Base-by-base conservation (phyloP, 2,329 filamentous ascomycete genomes). In the Pseudogymnoascus sp. region DNA sequence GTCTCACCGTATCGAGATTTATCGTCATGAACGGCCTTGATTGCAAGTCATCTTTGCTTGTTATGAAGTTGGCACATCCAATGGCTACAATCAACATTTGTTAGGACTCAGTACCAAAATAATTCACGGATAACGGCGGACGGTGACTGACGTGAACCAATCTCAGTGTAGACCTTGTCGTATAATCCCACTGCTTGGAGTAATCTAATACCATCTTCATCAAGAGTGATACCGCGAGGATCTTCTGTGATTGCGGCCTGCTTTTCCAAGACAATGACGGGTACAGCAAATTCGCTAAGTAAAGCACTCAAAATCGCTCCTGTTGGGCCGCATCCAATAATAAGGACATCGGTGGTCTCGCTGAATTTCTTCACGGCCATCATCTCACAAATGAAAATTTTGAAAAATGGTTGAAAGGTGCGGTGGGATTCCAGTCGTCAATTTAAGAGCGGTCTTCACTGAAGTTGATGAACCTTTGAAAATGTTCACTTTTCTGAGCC, bases 181-280 rank as follows among this genome's bases (percentile, higher is more conserved):
- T 70, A 70, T 4, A 72, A 58, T 3, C 70, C 70, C 3, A 66
- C 45, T 1, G 55, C 67, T 22, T 72, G 69, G 3, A 71, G 52
- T 7, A 63, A 49, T 2, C 72, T 67, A 36, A 74, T 69, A 4
- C 70, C 72, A 61, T 73, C 72, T 49, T 71, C 72, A 16, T 72
- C 69, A 12, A 74, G 64, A 1, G 68, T 69, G 38, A 74, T 72
- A 3, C 72, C 72, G 4, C 72, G 63, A 2, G 72, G 72, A 62
- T 74, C 72, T 6, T 60, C 60, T 2, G 64, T 71, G 28, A 74
- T 66, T 8, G 64, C 64, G 3, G 25, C 8, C 12, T 72, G 69
- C 52, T 66, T 68, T 58, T 74, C 72, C 5, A 74, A 58, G 2
- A 72, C 63, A 19, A 73, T 49, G 41, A 69, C 60, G 6, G 62